Evolutionary conservation across 352 stramenopile species (phyloP).

Genomic region (Pythium plurisporium): DNA sequence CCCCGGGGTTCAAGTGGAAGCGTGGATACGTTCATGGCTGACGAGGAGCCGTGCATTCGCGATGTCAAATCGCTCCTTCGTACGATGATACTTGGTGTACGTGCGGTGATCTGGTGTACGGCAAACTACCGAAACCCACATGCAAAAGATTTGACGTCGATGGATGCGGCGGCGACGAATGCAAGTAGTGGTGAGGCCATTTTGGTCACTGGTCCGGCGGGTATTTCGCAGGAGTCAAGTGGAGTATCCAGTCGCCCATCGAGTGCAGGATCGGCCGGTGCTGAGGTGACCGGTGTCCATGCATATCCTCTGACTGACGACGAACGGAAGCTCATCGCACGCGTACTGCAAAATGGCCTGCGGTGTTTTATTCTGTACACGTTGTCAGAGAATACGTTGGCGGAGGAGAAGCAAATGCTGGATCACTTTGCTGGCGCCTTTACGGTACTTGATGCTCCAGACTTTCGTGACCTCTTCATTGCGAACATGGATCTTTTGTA

Average conservation of each 20-base stretch:
- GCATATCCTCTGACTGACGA: constrained; percentile 89
- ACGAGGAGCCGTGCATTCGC: constrained; percentile 77
- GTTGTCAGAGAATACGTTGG: constrained; percentile 79
- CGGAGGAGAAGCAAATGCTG: constrained; percentile 94
- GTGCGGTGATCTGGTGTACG: constrained; percentile 98
- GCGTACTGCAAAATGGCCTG: constrained; percentile 92
- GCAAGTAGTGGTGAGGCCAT: background rate
- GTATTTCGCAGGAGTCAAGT: background rate
- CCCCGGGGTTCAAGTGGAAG: constrained; percentile 23
- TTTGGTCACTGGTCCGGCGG: background rate
- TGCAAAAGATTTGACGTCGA: constrained; percentile 75
- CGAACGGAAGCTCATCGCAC: constrained; percentile 90
- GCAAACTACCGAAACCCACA: constrained; percentile 90
- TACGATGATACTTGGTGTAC: constrained; percentile 97
- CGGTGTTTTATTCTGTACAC: constrained; percentile 93
- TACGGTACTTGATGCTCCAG: constrained; percentile 93
- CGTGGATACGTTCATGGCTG: constrained; percentile 28
- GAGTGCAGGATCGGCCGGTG: background rate
- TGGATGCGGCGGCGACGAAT: constrained; percentile 40
- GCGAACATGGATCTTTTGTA: constrained; percentile 90
- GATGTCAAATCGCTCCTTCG: constrained; percentile 93
- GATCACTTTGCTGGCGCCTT: constrained; percentile 96
- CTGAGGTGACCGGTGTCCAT: constrained; percentile 24
- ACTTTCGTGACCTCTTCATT: constrained; percentile 91
- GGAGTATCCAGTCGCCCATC: background rate